Conservation (phyloP, 2,329 filamentous ascomycete genomes). For the Talaromyces sp. region DNA sequence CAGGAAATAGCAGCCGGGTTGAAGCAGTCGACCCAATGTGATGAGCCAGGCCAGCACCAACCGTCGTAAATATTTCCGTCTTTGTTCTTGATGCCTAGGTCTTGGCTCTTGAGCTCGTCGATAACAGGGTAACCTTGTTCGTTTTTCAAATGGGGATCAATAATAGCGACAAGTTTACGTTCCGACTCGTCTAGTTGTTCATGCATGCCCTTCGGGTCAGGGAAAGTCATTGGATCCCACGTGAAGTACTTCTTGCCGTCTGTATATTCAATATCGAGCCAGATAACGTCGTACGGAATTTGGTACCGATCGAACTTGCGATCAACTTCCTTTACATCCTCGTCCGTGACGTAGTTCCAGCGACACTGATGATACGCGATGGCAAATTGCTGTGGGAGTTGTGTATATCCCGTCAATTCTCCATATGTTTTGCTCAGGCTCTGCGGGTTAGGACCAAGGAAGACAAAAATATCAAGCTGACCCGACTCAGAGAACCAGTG, state of each 20-base stretch:
- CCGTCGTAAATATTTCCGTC: constrained; percentile 85
- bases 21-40: constrained; percentile 94
- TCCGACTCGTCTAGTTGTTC: constrained; percentile 80
- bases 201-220: constrained; percentile 80
- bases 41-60: constrained; percentile 98
- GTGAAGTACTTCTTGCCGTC: constrained; percentile 98
- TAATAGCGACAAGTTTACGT: constrained; percentile 88
- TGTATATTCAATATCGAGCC: constrained; percentile 97
- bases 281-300: constrained; percentile 98
- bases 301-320: constrained; percentile 91
- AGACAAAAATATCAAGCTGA: constrained; percentile 86
- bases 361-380: constrained; percentile 96
- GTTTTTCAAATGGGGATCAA: constrained; percentile 98
- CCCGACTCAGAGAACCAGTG: constrained; percentile 97
- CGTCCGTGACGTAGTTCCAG: constrained; percentile 97
- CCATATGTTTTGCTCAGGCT: constrained; percentile 79
- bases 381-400: constrained; percentile 86
- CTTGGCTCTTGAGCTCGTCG: constrained; percentile 77
- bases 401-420: constrained; percentile 86
- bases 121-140: constrained; percentile 71
- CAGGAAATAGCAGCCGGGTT: constrained; percentile 86
- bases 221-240: constrained; percentile 87
- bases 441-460: constrained; percentile 81
- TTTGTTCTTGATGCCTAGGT: constrained; percentile 83
- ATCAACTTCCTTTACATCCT: constrained; percentile 95